Conservation (phyloP, 2,329 filamentous ascomycete species). For the Cercospora janseana region DNA sequence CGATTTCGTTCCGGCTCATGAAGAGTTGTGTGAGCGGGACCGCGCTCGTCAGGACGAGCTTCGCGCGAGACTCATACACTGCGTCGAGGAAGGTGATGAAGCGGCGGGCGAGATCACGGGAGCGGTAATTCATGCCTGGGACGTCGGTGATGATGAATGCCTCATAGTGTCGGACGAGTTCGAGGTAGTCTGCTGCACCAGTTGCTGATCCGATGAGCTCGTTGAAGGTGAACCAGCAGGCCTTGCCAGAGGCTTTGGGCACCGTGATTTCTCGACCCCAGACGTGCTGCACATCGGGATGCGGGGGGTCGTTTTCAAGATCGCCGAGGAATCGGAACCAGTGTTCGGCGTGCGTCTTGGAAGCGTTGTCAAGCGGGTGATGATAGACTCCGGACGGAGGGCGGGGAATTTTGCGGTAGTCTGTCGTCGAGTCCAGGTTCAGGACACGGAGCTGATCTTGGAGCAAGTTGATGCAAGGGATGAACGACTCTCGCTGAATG, state of each 20-base stretch:
- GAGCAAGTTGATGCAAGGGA: constrained; percentile 90
- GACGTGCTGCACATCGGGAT: constrained; percentile 74
- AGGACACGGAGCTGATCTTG: constrained; percentile 82
- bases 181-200: constrained; percentile 91
- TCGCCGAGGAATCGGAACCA: constrained; percentile 97
- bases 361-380: constrained; percentile 75
- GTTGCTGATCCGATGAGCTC: constrained; percentile 87
- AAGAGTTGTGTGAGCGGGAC: constrained; percentile 85
- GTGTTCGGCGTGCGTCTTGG: constrained; percentile 78
- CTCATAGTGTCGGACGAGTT: constrained; percentile 84
- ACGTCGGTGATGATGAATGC: constrained; percentile 90
- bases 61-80: constrained; percentile 89
- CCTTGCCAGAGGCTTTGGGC: constrained; percentile 80
- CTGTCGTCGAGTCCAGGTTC: constrained; percentile 90
- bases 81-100: constrained; percentile 99
- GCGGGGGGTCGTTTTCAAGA: constrained; percentile 69
- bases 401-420: constrained; percentile 94
- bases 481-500: constrained; percentile 90
- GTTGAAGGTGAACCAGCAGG: constrained; percentile 88
- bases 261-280: constrained; percentile 92
- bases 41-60: constrained; percentile 87
- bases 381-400: constrained; percentile 94
- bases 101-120: constrained; percentile 81
- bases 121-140: constrained; percentile 65
- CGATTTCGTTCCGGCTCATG: constrained; percentile 43